phyloP scores from a whole-genome alignment of 345 rosid species.

The Gynandropsis gynandra region DNA sequence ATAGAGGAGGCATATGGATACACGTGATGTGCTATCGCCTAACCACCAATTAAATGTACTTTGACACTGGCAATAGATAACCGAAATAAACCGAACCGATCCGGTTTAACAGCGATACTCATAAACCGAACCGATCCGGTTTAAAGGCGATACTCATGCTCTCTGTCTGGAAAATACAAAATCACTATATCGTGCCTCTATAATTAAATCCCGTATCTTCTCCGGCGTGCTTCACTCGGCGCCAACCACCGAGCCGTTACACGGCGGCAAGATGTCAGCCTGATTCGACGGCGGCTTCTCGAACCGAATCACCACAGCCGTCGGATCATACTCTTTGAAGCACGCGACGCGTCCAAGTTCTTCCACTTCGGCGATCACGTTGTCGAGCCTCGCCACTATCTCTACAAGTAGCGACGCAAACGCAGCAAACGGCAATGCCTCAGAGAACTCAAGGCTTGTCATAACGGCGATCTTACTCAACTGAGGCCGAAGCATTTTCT shows the following conservation, averaged over 20 bases:
- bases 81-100: too few species aligned
- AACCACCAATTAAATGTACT: too few species aligned
- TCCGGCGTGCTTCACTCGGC: slow-evolving; percentile 18
- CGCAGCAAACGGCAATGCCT: slow-evolving; percentile 86
- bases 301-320: slow-evolving; percentile 24
- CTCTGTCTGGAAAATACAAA: too few species aligned
- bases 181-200: too few species aligned
- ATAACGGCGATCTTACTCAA: slow-evolving; percentile 55
- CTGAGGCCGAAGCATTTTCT: slow-evolving; percentile 60
- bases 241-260: neutral
- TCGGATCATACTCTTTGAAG: slow-evolving; percentile 48
- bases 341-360: slow-evolving; percentile 58
- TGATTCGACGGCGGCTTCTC: slow-evolving; percentile 20
- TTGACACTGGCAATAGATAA: too few species aligned
- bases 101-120: too few species aligned
- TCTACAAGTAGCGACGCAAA: slow-evolving; percentile 75
- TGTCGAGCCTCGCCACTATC: slow-evolving; percentile 68
- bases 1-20: too few species aligned
- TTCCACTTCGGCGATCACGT: slow-evolving; percentile 57
- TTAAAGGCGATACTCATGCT: too few species aligned
- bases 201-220: neutral
- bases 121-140: too few species aligned
- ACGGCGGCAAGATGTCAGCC: slow-evolving; percentile 11
- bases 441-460: slow-evolving; percentile 62
- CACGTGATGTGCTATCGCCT: too few species aligned